Conservation (phyloP, 306 rosid genomes). For the Hylodesmum podocarpum region DNA sequence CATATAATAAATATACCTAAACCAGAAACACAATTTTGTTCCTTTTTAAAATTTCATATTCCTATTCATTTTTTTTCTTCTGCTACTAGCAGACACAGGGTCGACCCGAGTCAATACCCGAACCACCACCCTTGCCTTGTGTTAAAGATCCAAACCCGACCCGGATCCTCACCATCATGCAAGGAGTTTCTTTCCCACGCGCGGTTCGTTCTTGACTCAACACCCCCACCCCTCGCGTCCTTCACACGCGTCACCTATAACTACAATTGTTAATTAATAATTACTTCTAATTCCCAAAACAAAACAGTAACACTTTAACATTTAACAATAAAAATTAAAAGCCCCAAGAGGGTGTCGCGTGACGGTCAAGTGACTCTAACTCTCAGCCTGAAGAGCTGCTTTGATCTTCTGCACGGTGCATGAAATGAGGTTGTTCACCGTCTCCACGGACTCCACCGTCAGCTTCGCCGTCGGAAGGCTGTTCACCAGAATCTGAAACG, state of each 20-base stretch:
- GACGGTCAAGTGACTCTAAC: constrained; percentile 45
- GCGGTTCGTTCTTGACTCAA: constrained; percentile 99
- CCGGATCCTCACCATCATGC: constrained; percentile 44
- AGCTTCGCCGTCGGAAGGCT: constrained; percentile 87
- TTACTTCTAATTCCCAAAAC: not conserved
- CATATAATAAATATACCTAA: not conserved
- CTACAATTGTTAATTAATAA: not conserved
- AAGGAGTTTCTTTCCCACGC: constrained; percentile 46
- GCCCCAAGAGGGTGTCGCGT: not conserved
- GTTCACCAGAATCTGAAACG: constrained; percentile 88
- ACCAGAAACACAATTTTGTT: not conserved
- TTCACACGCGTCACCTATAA: constrained; percentile 36
- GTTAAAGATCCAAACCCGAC: constrained; percentile 36
- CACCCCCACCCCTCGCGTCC: constrained; percentile 47
- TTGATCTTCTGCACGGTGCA: constrained; percentile 93
- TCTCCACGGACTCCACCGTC: constrained; percentile 93
- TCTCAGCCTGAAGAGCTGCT: constrained; percentile 74
- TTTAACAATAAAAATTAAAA: not conserved
- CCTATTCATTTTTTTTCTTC: not conserved
- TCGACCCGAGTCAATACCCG: constrained; percentile 98
- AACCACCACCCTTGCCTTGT: constrained; percentile 79
- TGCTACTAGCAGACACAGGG: constrained; percentile 35
- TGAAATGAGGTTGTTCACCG: constrained; percentile 85
- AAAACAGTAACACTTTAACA: not conserved
- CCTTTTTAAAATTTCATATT: not conserved